A percentile compares a stretch with the other conserved stretches of the same genome.
These are phyloP conservation scores for Tolypocladium capitatum DNA, from an alignment of 2,329 filamentous ascomycete genomes.

Conservation along the genomic window DNA sequence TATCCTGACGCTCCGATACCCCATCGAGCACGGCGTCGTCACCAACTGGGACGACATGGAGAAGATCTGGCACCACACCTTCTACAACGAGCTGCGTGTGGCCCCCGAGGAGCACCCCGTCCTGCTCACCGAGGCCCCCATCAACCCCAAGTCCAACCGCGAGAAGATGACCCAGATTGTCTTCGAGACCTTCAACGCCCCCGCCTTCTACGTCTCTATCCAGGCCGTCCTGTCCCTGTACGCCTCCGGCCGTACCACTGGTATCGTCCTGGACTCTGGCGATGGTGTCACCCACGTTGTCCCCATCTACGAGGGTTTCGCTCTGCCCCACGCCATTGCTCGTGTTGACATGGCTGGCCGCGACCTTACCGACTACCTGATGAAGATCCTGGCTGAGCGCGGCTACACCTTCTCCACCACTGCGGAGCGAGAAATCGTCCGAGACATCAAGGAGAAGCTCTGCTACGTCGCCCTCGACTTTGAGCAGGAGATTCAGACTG, in stretches of 20 bases:
- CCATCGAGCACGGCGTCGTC: conserved; percentile 99
- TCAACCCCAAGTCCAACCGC: conserved; percentile 99
- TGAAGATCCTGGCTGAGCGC: conserved; percentile 99
- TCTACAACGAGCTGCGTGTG: conserved; percentile 99
- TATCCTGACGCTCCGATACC: conserved; percentile 99
- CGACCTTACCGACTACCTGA: conserved; percentile 99
- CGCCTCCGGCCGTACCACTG: conserved; percentile 99
- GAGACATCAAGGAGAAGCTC: conserved; percentile 99
- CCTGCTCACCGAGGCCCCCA: conserved; percentile 95
- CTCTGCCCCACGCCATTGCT: conserved; percentile 97
- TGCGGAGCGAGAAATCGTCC: conserved; percentile 99
- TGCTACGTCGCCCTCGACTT: conserved; percentile 99
- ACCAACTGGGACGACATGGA: conserved; percentile 99
- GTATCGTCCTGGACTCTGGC: conserved; percentile 99
- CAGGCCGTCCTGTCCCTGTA: conserved; percentile 98
- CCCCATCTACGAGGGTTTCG: conserved; percentile 99
- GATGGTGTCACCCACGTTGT: conserved; percentile 99
- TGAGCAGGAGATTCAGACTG: conserved; percentile 99
- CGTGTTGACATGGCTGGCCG: conserved; percentile 99
- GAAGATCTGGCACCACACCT: conserved; percentile 99
- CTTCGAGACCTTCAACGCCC: conserved; percentile 99
- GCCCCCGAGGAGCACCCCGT: conserved; percentile 99
- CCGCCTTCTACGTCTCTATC: conserved; percentile 99
- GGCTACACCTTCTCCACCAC: conserved; percentile 99
- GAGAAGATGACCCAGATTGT: conserved; percentile 99